Percentiles rank a stretch among this genome's conserved stretches.
phyloP scores from a whole-genome alignment of 495 filamentous ascomycete genomes.

The Penicillium paradoxum region DNA sequence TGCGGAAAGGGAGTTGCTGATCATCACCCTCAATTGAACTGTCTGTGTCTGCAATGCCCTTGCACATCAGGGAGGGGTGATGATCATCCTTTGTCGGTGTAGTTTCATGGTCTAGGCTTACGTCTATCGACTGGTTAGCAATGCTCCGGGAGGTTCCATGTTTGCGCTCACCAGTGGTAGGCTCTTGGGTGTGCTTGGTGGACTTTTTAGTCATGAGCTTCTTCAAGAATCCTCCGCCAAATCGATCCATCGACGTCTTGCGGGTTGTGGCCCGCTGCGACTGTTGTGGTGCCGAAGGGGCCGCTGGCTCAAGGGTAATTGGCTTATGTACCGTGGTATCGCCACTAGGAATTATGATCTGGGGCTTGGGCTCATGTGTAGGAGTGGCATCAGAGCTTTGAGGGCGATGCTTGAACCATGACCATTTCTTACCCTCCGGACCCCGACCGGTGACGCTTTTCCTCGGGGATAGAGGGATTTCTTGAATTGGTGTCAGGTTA shows the following conservation, averaged over 20 bases:
- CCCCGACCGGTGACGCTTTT: slow-evolving; percentile 13
- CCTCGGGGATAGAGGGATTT: slow-evolving; percentile 27
- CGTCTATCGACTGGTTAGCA: neutral
- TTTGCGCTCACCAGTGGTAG: slow-evolving; percentile 20
- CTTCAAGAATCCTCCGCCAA: slow-evolving; percentile 26
- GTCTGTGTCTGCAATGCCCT: slow-evolving; percentile 12
- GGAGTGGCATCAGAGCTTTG: slow-evolving; percentile 33
- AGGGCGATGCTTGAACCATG: slow-evolving; percentile 60
- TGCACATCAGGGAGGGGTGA: slow-evolving; percentile 11
- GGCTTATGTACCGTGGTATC: slow-evolving; percentile 26
- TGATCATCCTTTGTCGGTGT: slow-evolving; percentile 6
- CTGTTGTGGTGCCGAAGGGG: neutral
- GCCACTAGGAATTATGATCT: slow-evolving; percentile 20
- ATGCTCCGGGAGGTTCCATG: neutral
- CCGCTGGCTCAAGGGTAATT: slow-evolving; percentile 2
- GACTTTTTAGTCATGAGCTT: slow-evolving; percentile 33
- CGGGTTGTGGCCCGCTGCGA: slow-evolving; percentile 5
- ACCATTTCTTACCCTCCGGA: slow-evolving; percentile 51
- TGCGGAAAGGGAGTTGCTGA: slow-evolving; percentile 6
- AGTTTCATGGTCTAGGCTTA: neutral
- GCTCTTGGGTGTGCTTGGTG: slow-evolving; percentile 16
- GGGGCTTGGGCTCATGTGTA: slow-evolving; percentile 13
- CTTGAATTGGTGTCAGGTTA: slow-evolving; percentile 30
- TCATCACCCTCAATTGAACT: slow-evolving; percentile 16
- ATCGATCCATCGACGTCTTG: slow-evolving; percentile 26